Evolutionary conservation across 371 early-diverging fungal genomes (phyloP).

Genomic region (Mycotypha africana): DNA sequence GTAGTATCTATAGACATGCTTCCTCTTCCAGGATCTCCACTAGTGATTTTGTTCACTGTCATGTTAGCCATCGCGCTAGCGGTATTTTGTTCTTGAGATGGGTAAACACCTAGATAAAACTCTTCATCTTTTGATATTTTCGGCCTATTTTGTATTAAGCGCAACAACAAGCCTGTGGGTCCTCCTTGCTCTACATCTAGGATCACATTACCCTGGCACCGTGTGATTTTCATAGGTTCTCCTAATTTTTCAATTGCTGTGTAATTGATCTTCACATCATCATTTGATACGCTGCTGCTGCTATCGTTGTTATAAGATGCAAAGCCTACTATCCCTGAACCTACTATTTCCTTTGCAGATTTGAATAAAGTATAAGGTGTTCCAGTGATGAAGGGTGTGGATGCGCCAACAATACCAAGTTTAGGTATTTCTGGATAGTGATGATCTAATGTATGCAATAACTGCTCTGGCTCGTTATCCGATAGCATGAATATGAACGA

Average conservation of each 20-base stretch:
- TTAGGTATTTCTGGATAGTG: constrained; percentile 47
- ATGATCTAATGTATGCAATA: constrained; percentile 49
- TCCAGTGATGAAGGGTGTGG: constrained; percentile 72
- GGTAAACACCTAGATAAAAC: constrained; percentile 48
- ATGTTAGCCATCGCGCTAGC: constrained; percentile 17
- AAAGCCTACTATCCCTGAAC: constrained; percentile 61
- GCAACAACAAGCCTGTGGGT: constrained; percentile 60
- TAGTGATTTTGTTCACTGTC: constrained; percentile 58
- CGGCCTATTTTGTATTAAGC: constrained; percentile 32
- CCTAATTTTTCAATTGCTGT: constrained; percentile 47
- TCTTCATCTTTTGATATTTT: constrained; percentile 49
- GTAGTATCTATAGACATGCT: constrained; percentile 71
- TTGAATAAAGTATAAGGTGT: constrained; percentile 53
- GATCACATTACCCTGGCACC: constrained; percentile 71
- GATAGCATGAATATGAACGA: constrained; percentile 48
- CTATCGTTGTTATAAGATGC: constrained; percentile 25
- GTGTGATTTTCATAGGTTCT: constrained; percentile 50
- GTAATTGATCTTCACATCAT: constrained; percentile 19
- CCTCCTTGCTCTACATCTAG: constrained; percentile 58
- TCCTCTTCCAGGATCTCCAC: constrained; percentile 74
- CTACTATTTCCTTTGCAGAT: constrained; percentile 38
- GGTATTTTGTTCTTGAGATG: constrained; percentile 8
- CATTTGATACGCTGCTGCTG: not conserved
- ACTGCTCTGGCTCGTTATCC: constrained; percentile 62
- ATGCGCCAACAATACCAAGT: constrained; percentile 55